phyloP scores from a whole-genome alignment of 192 early-diverging fungal species.

The Rhizoclosmatium globosum region DNA sequence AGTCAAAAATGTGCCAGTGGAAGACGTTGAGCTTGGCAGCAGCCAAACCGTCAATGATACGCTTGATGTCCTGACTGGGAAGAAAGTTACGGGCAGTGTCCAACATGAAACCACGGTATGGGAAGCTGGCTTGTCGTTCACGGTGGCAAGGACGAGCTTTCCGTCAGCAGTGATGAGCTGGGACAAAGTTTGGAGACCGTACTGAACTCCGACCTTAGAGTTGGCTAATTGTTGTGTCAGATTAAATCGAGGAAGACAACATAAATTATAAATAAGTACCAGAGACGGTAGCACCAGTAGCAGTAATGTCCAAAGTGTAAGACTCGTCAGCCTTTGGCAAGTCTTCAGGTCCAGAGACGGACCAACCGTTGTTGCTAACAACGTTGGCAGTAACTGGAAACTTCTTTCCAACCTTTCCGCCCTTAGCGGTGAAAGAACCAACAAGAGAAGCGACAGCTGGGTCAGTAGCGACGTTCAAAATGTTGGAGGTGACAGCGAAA shows the following conservation, averaged over 20 bases:
- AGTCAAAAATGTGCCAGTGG: constrained; percentile 55
- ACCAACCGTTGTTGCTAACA: background rate
- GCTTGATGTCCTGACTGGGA: constrained; percentile 33
- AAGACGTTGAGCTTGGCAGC: constrained; percentile 35
- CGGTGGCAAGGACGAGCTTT: background rate
- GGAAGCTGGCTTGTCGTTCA: constrained; percentile 11
- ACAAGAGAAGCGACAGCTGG: background rate
- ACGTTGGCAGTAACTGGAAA: background rate
- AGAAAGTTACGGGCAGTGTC: constrained; percentile 51
- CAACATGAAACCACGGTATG: constrained; percentile 48
- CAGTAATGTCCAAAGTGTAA: constrained; percentile 1
- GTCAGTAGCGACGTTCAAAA: background rate
- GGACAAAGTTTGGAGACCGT: constrained; percentile 74
- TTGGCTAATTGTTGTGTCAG: constrained; percentile 3
- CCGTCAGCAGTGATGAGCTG: constrained; percentile 60
- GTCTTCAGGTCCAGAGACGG: background rate
- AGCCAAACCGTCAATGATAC: constrained; percentile 28
- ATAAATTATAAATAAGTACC: constrained; percentile 32
- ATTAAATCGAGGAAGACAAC: background rate
- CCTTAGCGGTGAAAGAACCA: background rate
- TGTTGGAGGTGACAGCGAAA: background rate
- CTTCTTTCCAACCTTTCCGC: background rate
- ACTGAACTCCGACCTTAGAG: constrained; percentile 73
- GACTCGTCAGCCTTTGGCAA: background rate
- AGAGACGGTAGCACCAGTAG: constrained; percentile 13